Evolutionary conservation across 1,139 yeast species (phyloP).

Genomic region (Groenewaldozyma auringiensis): DNA sequence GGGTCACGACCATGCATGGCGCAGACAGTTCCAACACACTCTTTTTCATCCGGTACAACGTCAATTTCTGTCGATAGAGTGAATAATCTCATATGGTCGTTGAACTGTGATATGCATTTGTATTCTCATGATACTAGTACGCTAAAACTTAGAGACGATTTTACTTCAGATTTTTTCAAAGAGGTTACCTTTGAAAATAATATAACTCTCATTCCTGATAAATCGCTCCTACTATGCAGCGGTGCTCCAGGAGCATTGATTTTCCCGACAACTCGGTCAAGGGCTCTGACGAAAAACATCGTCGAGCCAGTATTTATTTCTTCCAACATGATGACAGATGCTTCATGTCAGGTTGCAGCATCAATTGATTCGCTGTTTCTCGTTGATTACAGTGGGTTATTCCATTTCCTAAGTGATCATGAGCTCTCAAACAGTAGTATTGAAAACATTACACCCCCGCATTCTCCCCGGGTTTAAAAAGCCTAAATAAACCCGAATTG

Average conservation of each 20-base stretch:
- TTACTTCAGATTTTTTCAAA: slow-evolving; percentile 12
- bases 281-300: not conserved
- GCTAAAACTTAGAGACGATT: slow-evolving; percentile 14
- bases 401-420: not conserved
- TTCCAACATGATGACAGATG: not conserved
- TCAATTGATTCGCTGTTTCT: not conserved
- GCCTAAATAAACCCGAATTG: slow-evolving; percentile 26
- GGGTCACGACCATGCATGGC: not conserved
- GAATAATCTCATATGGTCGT: slow-evolving; percentile 18
- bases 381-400: not conserved
- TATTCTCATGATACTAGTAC: slow-evolving; percentile 12
- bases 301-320: not conserved
- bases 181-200: slow-evolving; percentile 6
- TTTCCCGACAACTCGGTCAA: not conserved
- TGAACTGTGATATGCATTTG: slow-evolving; percentile 18
- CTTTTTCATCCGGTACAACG: slow-evolving; percentile 13
- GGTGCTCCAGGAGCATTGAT: not conserved
- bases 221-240: slow-evolving; percentile 3
- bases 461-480: slow-evolving; percentile 1
- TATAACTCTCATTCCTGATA: not conserved
- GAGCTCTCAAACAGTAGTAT: too few species aligned
- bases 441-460: too few species aligned
- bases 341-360: not conserved
- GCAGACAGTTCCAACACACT: slow-evolving; percentile 4
- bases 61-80: slow-evolving; percentile 18